phyloP scores from a whole-genome alignment of 1,139 yeast species.

The Blastobotrys niveus region DNA sequence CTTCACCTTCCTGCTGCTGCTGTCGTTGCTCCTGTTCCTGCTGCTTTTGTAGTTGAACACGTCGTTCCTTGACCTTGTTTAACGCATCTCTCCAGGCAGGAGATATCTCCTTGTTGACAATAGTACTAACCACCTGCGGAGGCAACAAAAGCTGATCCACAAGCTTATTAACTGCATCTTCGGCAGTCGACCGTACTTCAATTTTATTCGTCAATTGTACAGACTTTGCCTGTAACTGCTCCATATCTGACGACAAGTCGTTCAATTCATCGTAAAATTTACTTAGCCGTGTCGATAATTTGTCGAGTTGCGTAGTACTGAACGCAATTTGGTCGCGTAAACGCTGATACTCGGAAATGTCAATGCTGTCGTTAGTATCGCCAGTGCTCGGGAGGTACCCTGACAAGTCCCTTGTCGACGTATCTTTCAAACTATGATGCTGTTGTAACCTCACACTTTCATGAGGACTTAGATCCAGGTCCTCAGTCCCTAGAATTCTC shows the following conservation, averaged over 20 bases:
- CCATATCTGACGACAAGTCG: constrained; percentile 55
- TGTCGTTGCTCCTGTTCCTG: constrained; percentile 12
- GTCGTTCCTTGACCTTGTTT: constrained; percentile 24
- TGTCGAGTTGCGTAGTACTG: constrained; percentile 38
- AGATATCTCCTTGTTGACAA: constrained; percentile 31
- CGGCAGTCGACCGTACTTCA: constrained; percentile 48
- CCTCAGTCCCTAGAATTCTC: constrained; percentile 17
- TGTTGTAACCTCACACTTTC: constrained; percentile 2
- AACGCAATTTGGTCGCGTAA: constrained; percentile 38
- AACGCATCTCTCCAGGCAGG: constrained; percentile 35
- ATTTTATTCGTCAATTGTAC: constrained; percentile 54
- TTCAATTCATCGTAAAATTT: constrained; percentile 55
- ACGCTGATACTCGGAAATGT: background rate
- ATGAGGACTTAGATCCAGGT: constrained; percentile 18
- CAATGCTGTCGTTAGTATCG: background rate
- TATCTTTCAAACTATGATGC: background rate
- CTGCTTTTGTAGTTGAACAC: constrained; percentile 18
- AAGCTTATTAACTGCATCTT: constrained; percentile 59
- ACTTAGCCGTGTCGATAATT: constrained; percentile 39
- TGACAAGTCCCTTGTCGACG: background rate
- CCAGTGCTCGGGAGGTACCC: background rate
- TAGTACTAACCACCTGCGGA: constrained; percentile 42
- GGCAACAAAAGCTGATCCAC: constrained; percentile 71
- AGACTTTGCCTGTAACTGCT: constrained; percentile 52
- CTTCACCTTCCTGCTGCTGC: constrained; percentile 10